These are phyloP conservation scores for Torulaspora franciscae DNA, from an alignment of 805 yeast genomes.

Conservation along the genomic window DNA sequence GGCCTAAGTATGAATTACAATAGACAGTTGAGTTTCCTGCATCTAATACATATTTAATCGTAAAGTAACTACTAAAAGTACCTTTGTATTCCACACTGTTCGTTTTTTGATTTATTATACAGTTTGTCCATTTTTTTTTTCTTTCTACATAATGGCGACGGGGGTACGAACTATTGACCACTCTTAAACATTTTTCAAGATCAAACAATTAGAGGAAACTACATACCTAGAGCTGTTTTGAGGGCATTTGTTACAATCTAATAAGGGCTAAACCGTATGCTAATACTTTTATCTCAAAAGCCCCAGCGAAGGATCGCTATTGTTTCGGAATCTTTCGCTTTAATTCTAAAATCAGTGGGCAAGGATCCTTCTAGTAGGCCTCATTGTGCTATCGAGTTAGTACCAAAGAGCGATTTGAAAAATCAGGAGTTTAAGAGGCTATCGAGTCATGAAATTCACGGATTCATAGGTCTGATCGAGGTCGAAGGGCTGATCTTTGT, in stretches of 20 bases:
- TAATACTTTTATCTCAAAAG: constrained; percentile 24
- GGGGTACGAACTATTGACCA: not conserved
- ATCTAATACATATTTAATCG: constrained; percentile 4
- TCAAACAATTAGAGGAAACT: not conserved
- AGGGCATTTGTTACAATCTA: not conserved
- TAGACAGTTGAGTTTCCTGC: not conserved
- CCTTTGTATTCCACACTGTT: not conserved
- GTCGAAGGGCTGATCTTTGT: constrained; percentile 64
- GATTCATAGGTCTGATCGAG: constrained; percentile 77
- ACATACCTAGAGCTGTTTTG: not conserved
- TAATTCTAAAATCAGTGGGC: constrained; percentile 43
- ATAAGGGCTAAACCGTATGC: constrained; percentile 16
- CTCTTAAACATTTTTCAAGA: not conserved
- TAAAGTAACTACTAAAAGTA: constrained; percentile 1
- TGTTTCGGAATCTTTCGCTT: constrained; percentile 39
- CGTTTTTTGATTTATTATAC: not conserved
- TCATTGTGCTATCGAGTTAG: constrained; percentile 47
- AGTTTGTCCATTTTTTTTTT: not conserved
- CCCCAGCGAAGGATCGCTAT: constrained; percentile 30
- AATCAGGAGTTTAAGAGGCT: constrained; percentile 40
- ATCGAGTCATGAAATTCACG: constrained; percentile 46
- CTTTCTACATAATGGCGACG: not conserved
- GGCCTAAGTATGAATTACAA: constrained; percentile 11
- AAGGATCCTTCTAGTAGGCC: constrained; percentile 26
- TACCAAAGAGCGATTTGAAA: constrained; percentile 38